Evolutionary conservation across 495 filamentous ascomycete genomes (phyloP).

Genomic region (Alectoria sarmentosa): DNA sequence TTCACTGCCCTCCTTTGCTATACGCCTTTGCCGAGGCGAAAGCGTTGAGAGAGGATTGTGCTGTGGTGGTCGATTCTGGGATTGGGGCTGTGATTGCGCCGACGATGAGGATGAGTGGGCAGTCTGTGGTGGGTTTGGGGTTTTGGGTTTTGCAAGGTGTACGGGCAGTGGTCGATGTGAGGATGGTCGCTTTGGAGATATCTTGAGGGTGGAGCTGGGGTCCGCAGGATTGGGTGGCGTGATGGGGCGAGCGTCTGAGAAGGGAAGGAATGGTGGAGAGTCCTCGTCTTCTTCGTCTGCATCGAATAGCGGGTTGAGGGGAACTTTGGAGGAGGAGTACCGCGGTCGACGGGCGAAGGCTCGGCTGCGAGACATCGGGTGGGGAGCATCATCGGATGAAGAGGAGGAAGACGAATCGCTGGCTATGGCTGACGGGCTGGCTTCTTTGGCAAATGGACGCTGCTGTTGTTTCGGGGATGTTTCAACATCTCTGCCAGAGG

Average conservation of each 20-base stretch:
- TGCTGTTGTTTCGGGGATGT: conserved; percentile 12
- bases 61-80: conserved; percentile 23
- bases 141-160: conserved; percentile 10
- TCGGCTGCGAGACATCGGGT: conserved; percentile 29
- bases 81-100: conserved; percentile 22
- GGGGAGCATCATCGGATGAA: conserved; percentile 37
- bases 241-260: conserved; percentile 33
- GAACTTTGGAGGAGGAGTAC: conserved; percentile 34
- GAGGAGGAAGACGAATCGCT: conserved; percentile 38
- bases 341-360: conserved; percentile 51
- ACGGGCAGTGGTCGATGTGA: conserved; percentile 21
- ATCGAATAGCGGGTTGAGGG: conserved; percentile 37
- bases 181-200: conserved; percentile 21
- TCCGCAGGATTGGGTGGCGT: conserved; percentile 35
- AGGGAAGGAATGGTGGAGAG: conserved; percentile 68
- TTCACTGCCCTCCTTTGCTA: conserved; percentile 63
- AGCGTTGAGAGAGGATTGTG: conserved; percentile 50
- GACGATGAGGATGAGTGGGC: conserved; percentile 30
- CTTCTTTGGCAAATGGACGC: conserved; percentile 26
- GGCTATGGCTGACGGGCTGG: conserved; percentile 30
- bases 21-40: conserved; percentile 46
- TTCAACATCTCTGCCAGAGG: conserved; percentile 16
- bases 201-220: conserved; percentile 53
- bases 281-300: conserved; percentile 53
- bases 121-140: conserved; percentile 19